These are phyloP conservation scores for Oryza officinalis DNA, from an alignment of 176 grass and related monocot species.

Conservation along the genomic window DNA sequence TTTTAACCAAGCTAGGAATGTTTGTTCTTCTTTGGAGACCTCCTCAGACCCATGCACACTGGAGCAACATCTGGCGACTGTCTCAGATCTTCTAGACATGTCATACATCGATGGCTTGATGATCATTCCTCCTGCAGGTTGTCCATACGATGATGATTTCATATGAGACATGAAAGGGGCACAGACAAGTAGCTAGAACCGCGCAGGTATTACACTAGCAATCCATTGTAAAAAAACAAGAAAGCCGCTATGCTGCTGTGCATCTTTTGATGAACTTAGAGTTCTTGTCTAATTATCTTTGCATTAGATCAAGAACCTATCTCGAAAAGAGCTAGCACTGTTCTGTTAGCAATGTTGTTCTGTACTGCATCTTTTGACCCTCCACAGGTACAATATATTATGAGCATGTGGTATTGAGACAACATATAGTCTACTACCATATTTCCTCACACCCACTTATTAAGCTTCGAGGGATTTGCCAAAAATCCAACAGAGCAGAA, in stretches of 20 bases:
- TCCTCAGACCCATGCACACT: slow-evolving; percentile 23
- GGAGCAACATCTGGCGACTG: neutral
- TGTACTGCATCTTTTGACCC: neutral
- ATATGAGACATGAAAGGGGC: slow-evolving; percentile 18
- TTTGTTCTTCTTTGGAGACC: neutral
- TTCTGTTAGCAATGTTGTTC: neutral
- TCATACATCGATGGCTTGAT: slow-evolving; percentile 52
- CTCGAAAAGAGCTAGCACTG: neutral
- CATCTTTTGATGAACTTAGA: slow-evolving; percentile 6
- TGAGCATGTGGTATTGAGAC: neutral
- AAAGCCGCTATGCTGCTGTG: neutral
- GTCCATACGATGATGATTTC: slow-evolving; percentile 21
- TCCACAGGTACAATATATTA: neutral
- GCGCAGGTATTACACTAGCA: neutral
- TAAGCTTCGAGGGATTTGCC: neutral
- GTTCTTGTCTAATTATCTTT: slow-evolving; percentile 9
- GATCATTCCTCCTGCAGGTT: slow-evolving; percentile 37
- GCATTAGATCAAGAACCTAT: neutral
- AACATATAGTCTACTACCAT: neutral
- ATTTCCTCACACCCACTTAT: neutral
- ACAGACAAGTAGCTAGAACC: neutral
- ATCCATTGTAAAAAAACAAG: slow-evolving; percentile 9
- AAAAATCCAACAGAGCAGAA: neutral
- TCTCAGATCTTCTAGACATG: slow-evolving; percentile 47
- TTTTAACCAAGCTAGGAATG: slow-evolving; percentile 22